Percentiles rank a stretch among this genome's conserved stretches.
phyloP scores from a whole-genome alignment of 2,329 filamentous ascomycete genomes.

The Pseudocercospora musae region DNA sequence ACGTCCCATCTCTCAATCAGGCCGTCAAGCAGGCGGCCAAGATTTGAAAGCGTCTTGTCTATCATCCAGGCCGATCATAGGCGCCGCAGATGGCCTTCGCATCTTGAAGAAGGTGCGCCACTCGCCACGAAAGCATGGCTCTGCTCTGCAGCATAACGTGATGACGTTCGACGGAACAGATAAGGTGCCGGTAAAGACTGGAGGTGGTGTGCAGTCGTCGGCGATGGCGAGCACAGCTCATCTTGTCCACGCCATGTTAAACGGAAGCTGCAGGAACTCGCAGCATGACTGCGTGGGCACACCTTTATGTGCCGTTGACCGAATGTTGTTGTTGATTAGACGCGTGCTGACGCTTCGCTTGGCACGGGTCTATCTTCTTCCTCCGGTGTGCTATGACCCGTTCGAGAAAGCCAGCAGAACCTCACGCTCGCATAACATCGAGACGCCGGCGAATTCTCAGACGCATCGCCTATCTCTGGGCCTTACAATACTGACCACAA shows the following conservation, averaged over 20 bases:
- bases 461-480: not conserved
- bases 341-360: not conserved
- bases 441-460: not conserved
- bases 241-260: not conserved
- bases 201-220: not conserved
- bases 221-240: not conserved
- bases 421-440: not conserved
- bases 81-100: not conserved
- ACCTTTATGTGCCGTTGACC: not conserved
- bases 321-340: not conserved
- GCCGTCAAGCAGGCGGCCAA: not conserved
- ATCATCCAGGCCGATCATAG: not conserved
- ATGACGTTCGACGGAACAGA: not conserved
- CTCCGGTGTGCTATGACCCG: not conserved
- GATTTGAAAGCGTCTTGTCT: not conserved
- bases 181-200: not conserved
- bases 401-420: not conserved
- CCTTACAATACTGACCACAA: not conserved
- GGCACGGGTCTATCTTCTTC: not conserved
- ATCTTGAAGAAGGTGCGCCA: not conserved
- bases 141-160: not conserved
- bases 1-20: slow-evolving; percentile 1
- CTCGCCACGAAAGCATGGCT: not conserved
- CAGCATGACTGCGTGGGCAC: not conserved
- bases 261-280: not conserved